Base-by-base conservation (phyloP, 495 filamentous ascomycete genomes). In the Xylaria scruposa region DNA sequence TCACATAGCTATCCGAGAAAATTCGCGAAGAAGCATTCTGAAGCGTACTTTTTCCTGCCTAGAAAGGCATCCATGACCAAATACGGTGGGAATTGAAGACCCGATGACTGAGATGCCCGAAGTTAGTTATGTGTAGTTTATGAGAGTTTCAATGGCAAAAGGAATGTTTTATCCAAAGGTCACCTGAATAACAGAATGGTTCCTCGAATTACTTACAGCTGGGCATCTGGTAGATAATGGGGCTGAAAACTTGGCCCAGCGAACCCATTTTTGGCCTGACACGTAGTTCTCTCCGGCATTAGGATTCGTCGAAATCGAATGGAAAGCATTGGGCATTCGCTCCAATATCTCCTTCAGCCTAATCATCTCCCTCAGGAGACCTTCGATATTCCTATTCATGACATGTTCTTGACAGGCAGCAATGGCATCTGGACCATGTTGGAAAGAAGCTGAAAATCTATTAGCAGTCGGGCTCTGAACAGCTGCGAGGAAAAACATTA, bases 251-350 rank as follows among this genome's bases (percentile, higher is more conserved):
- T 85, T 85, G 47, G 75, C 85, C 80, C 85, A 86, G 15, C 82
- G 78, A 15, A 82, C 70, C 82, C 81, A 84, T 54, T 80, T 78
- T 31, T 81, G 80, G 10, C 77, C 82, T 2, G 82, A 78, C 6
- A 84, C 82, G 65, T 83, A 84, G 72, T 84, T 83, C 56, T 84
- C 82, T 2, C 85, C 85, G 0, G 82, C 81, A 67, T 82, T 83
- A 8, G 85, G 85, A 69, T 87, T 87, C 12, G 84, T 82, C 44
- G 83, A 84, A 73, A 87, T 87, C 68, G 83, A 81, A 74, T 86
- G 84, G 66, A 87, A 86, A 31, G 85, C 84, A 60, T 82, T 84
- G 13, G 84, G 82, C 75, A 87, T 81, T 66, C 85, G 82, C 61
- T 87, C 84, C 58, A 87, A 78, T 24, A 87, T 83, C 42, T 85